Evolutionary conservation across 441 rosid genomes (phyloP), one percentile per base, ranked within the genome.

Genomic region (Kokia cookei): DNA sequence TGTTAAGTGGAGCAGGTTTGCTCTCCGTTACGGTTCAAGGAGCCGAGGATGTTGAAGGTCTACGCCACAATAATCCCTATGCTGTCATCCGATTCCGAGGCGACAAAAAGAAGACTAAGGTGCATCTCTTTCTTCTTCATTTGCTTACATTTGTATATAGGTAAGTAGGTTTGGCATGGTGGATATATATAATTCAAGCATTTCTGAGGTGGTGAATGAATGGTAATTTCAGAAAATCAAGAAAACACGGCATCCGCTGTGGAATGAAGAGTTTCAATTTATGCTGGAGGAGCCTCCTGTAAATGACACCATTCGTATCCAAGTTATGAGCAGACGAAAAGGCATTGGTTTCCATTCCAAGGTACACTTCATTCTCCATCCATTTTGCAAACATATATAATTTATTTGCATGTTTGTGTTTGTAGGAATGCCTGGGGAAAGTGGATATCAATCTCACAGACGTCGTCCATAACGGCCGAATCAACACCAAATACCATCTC

Each of bases 221-320:
- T 65, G 45, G 37, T 59, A 62, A 69, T 26, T 60, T 26, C 83
- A 93, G 99, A 84, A 82, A 88, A 63, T 91, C n/a, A 87, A 76
- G 81, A 91, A 84, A 84, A 86, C 87, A 45, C 90, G 98, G 0
- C 81, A 90, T 75, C 99, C 99, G 2, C 76, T 76, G 2, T 95
- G 99, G 99, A 87, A 88, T 4, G 99, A 95, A 66, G 98, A 93
- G 72, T 93, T 95, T 64, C 85, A 91, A 69, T 95, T 88, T 69
- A 89, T 83, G 80, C 86, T 95, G 1, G 99, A 93, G 76, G 93
- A 87, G 76, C 91, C 98, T 24, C 99, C 99, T 42, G 14, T 88
- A 67, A 79, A 80, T 5, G 99, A 95, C 75, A 89, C 78, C 83
- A 88, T 95, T 65, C 89, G 81, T 27, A 76, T 95, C 11, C 92